Percentiles rank a stretch among this genome's conserved stretches.
Evolutionary conservation across 2,329 filamentous ascomycete genomes (phyloP).

Genomic region (Colletotrichum endophyticum): DNA sequence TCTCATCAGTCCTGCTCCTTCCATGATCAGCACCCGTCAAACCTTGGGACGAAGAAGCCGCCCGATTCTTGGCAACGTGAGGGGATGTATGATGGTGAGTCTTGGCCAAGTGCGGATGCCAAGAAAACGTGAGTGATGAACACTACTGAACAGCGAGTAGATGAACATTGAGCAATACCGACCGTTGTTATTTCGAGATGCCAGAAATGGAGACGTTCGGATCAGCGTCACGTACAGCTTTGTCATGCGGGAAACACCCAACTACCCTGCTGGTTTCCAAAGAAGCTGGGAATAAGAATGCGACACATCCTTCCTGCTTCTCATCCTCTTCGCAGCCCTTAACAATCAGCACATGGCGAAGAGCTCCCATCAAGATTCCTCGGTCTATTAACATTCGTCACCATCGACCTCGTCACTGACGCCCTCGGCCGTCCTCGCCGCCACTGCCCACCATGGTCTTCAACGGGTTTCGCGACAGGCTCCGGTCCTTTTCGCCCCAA

Average conservation of each 20-base stretch:
- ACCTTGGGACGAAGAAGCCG: not conserved
- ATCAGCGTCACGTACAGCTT: not conserved
- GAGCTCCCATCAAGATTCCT: accelerated
- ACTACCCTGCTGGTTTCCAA: not conserved
- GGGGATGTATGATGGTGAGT: not conserved
- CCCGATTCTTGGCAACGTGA: not conserved
- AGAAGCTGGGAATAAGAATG: not conserved
- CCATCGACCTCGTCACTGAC: not conserved
- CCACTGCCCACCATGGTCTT: not conserved
- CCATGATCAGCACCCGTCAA: not conserved
- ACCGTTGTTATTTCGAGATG: not conserved
- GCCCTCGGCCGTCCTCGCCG: not conserved
- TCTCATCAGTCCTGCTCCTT: accelerated
- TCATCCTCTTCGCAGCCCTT: not conserved
- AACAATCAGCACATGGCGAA: not conserved
- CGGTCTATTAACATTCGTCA: not conserved
- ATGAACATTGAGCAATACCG: not conserved
- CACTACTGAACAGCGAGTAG: not conserved
- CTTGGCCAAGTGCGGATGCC: not conserved
- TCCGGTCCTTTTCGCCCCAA: constrained; percentile 26
- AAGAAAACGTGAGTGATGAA: not conserved
- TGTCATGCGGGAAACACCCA: not conserved
- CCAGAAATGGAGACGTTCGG: not conserved
- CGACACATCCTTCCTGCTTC: not conserved
- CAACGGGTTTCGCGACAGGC: not conserved